A percentile compares a stretch with the other conserved stretches of the same genome.
phyloP scores from a whole-genome alignment of 805 yeast species.

The Saturnispora hagleri region DNA sequence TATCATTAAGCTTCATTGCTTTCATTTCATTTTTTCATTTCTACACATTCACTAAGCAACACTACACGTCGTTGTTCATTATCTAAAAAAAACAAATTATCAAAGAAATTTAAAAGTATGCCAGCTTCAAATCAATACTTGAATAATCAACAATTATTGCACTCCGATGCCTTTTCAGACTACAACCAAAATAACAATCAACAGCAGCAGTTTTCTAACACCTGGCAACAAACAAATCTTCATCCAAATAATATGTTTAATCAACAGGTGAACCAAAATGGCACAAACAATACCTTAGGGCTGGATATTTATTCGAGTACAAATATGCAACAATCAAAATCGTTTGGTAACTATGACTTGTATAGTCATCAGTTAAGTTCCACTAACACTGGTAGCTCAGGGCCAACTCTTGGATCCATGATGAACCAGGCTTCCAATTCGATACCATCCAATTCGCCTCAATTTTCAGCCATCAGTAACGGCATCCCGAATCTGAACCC shows the following conservation, averaged over 20 bases:
- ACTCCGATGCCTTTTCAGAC: neutral
- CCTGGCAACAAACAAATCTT: neutral
- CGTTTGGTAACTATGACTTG: slow-evolving; percentile 5
- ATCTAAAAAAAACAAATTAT: neutral
- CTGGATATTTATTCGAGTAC: slow-evolving; percentile 1
- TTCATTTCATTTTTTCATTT: neutral
- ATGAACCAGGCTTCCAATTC: slow-evolving; percentile 3
- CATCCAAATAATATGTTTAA: neutral
- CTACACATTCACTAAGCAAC: neutral
- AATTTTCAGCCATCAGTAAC: neutral
- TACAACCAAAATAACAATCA: neutral
- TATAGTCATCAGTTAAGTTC: neutral
- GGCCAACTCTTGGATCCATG: slow-evolving; percentile 3
- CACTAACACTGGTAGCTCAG: slow-evolving; percentile 7
- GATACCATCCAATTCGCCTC: slow-evolving; percentile 4
- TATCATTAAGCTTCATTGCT: neutral
- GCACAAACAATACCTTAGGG: neutral
- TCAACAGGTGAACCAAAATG: neutral
- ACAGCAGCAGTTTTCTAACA: neutral
- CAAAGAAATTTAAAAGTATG: neutral
- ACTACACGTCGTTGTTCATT: neutral
- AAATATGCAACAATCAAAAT: slow-evolving; percentile 7
- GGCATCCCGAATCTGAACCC: neutral
- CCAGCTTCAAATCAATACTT: neutral
- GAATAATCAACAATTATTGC: neutral